Evolutionary conservation across 129 eudicot species (phyloP), one percentile per base, ranked within the genome.

Genomic region (Flaveria ramosissima): DNA sequence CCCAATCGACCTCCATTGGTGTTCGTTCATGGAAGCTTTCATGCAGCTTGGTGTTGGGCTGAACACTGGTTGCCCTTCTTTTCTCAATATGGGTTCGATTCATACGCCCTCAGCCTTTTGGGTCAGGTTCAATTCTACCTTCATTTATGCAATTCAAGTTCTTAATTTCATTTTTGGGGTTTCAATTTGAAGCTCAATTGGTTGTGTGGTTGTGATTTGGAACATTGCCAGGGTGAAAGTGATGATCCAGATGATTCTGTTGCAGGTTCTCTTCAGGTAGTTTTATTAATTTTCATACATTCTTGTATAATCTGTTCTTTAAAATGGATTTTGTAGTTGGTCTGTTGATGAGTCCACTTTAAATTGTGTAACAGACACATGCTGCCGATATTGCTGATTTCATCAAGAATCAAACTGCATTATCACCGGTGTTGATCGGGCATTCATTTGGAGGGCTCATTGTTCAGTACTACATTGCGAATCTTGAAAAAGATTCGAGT

Each of bases 21-120:
- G 9, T 92, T 92, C 72, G 61, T 92, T 16, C 97, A 92, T 79
- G 97, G 97, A 64, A 92, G 98, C 87, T 92, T 92, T 72, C 98
- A 92, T 62, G 98, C 96, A 7, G 94, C 96, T 81, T 92, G 98
- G 98, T 92, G 96, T 48, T 92, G 94, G 94, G 96, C 96, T 73
- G 92, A 92, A 77, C 88, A 90, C 77, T 92, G 96, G 96, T 8
- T 88, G 71, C 96, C 98, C 23, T 92, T 86, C 85, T 92, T 88
- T 60, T 86, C 96, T 9, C 52, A 71, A 56, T 59, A 76, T 62
- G 96, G 98, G 26, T 92, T 65, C 71, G 96, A 92, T 83, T 92
- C 96, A 19, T 88, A 89, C 77, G 98, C 98, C n/a, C 94, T 92
- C 67, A 90, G 98, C 84, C 86, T 92, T 72, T 53, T 90, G 75